Evolutionary conservation across 2,329 filamentous ascomycete genomes (phyloP).

Genomic region (Blastomyces percursus): DNA sequence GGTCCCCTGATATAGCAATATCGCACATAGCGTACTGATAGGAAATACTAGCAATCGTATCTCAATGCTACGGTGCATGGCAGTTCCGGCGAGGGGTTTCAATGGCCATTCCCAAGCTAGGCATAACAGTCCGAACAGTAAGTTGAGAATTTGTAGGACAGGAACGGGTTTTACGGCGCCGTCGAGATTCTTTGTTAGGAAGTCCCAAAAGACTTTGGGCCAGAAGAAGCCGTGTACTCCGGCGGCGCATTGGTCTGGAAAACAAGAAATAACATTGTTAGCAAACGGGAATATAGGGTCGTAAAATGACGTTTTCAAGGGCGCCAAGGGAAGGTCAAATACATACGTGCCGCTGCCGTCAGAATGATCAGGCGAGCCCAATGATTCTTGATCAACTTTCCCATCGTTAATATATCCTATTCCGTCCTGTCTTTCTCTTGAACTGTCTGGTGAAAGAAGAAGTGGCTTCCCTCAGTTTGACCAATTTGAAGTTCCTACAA

Average conservation of each 20-base stretch:
- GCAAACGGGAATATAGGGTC: background rate
- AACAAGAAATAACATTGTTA: slow-evolving; percentile 4
- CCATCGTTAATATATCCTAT: slow-evolving; percentile 48
- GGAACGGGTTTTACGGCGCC: slow-evolving; percentile 77
- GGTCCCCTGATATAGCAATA: slow-evolving; percentile 81
- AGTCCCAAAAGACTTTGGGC: slow-evolving; percentile 99
- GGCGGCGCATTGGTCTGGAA: slow-evolving; percentile 71
- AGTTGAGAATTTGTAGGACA: slow-evolving; percentile 77
- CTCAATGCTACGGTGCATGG: slow-evolving; percentile 78
- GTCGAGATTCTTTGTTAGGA: slow-evolving; percentile 82
- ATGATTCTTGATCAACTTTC: slow-evolving; percentile 98
- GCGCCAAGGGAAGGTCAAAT: background rate
- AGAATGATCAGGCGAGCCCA: slow-evolving; percentile 92
- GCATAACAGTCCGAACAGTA: slow-evolving; percentile 66
- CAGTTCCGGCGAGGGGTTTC: slow-evolving; percentile 60
- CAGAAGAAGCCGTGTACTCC: slow-evolving; percentile 86
- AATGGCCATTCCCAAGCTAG: slow-evolving; percentile 90
- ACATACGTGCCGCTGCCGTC: slow-evolving; percentile 65
- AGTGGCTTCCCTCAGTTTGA: background rate
- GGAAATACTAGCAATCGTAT: slow-evolving; percentile 73
- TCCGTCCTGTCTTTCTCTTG: background rate
- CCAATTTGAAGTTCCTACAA: background rate
- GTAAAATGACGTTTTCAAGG: background rate
- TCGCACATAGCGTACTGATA: slow-evolving; percentile 59
- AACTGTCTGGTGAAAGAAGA: background rate